Conservation (phyloP, 2,329 filamentous ascomycete species). For the Venturia effusa region DNA sequence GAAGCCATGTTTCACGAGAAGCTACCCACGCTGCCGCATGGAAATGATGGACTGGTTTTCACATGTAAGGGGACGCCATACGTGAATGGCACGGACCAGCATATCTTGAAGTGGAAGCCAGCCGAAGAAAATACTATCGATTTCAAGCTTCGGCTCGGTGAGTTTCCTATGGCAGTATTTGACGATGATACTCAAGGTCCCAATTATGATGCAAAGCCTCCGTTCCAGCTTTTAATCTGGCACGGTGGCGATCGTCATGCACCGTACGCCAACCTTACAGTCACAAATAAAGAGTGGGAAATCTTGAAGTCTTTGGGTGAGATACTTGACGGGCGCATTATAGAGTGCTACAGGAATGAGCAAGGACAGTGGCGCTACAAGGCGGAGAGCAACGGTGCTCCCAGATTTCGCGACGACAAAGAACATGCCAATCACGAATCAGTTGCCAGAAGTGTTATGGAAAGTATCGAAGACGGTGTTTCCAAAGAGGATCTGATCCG, state of each 20-base stretch:
- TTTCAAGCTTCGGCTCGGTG: slow-evolving; percentile 63
- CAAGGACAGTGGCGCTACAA: slow-evolving; percentile 67
- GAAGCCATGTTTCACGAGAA: slow-evolving; percentile 77
- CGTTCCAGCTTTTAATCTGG: slow-evolving; percentile 61
- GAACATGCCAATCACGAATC: slow-evolving; percentile 77
- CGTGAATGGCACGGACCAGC: slow-evolving; percentile 77
- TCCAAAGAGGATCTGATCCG: slow-evolving; percentile 68
- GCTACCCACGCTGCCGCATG: slow-evolving; percentile 74
- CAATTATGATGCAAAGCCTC: slow-evolving; percentile 73
- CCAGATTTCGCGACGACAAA: slow-evolving; percentile 90
- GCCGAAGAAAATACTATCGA: slow-evolving; percentile 92
- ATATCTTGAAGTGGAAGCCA: slow-evolving; percentile 98
- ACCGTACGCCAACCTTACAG: slow-evolving; percentile 53
- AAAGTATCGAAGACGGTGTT: slow-evolving; percentile 80
- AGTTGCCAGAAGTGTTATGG: slow-evolving; percentile 75
- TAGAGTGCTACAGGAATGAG: slow-evolving; percentile 79
- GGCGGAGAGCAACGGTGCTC: slow-evolving; percentile 35
- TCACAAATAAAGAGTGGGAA: slow-evolving; percentile 76
- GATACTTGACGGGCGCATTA: slow-evolving; percentile 74
- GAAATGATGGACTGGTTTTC: slow-evolving; percentile 95
- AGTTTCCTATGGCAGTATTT: slow-evolving; percentile 62
- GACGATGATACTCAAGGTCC: slow-evolving; percentile 33
- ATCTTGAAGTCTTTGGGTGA: slow-evolving; percentile 60
- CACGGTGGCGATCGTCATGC: slow-evolving; percentile 53
- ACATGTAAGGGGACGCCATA: slow-evolving; percentile 86